Evolutionary conservation across 2,329 filamentous ascomycete species (phyloP).

Genomic region (Fusarium illudens): DNA sequence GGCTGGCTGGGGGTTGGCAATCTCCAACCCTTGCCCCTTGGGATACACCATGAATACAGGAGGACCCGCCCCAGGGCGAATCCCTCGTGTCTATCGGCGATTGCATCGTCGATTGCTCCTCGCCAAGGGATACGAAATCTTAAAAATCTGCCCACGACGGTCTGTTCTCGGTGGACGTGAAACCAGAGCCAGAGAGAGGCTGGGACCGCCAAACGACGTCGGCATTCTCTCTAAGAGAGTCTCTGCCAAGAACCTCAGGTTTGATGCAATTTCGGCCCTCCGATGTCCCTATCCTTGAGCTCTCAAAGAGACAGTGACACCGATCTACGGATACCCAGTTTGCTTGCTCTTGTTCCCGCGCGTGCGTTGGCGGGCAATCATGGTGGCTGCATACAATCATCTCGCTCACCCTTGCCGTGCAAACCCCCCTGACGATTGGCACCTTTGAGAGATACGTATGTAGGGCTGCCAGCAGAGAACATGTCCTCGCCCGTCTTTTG

Average conservation of each 20-base stretch:
- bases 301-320: conserved; percentile 12
- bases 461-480: conserved; percentile 31
- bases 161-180: conserved; percentile 20
- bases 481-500: conserved; percentile 7
- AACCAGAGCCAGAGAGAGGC: background rate
- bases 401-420: conserved; percentile 35
- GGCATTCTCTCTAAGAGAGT: background rate
- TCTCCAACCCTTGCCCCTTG: conserved; percentile 20
- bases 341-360: conserved; percentile 2
- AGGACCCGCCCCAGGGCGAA: conserved; percentile 19
- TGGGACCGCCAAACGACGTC: background rate
- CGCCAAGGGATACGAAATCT: conserved; percentile 26
- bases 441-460: conserved; percentile 24
- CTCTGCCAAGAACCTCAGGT: background rate
- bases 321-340: conserved; percentile 6
- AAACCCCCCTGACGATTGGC: conserved; percentile 17
- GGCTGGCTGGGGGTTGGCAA: too few species aligned
- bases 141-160: conserved; percentile 21
- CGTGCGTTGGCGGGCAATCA: conserved; percentile 14
- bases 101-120: conserved; percentile 17
- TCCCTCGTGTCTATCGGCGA: conserved; percentile 24
- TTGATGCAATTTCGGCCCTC: conserved; percentile 22
- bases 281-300: conserved; percentile 7
- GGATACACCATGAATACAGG: conserved; percentile 11
- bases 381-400: conserved; percentile 28